Percentiles rank a stretch among this genome's conserved stretches.
phyloP scores from a whole-genome alignment of 2,329 filamentous ascomycete species.

The Aplosporella prunicola region DNA sequence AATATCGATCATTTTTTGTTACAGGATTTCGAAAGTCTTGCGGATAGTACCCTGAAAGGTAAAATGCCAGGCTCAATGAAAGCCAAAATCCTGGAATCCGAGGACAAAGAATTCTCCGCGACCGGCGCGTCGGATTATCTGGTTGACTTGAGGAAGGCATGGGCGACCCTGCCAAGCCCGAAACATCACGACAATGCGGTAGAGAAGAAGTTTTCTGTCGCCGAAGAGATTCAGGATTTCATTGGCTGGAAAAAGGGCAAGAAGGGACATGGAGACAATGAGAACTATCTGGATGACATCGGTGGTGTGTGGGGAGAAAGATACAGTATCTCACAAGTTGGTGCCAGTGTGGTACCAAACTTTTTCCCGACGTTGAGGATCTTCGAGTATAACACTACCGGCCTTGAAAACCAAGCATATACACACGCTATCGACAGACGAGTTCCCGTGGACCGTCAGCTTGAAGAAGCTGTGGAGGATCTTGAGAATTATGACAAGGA shows the following conservation, averaged over 20 bases:
- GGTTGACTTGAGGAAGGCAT: constrained; percentile 63
- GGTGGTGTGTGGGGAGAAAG: constrained; percentile 77
- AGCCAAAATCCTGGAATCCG: background rate
- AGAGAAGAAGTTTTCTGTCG: constrained; percentile 6
- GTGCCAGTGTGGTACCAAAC: constrained; percentile 84
- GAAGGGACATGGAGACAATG: constrained; percentile 35
- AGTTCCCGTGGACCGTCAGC: constrained; percentile 13
- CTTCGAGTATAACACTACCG: constrained; percentile 86
- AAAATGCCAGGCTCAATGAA: constrained; percentile 23
- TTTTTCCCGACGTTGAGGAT: constrained; percentile 85
- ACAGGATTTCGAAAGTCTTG: constrained; percentile 71
- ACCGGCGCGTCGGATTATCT: constrained; percentile 72
- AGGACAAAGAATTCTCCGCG: constrained; percentile 47
- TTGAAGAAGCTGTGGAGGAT: constrained; percentile 21
- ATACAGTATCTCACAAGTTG: constrained; percentile 71
- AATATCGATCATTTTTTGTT: constrained; percentile 96
- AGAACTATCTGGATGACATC: constrained; percentile 56
- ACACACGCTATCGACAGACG: too few relatives aligned
- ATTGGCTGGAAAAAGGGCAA: constrained; percentile 8
- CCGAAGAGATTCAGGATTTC: constrained; percentile 10
- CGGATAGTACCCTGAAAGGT: constrained; percentile 44
- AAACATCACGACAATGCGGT: constrained; percentile 7
- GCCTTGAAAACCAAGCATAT: too few relatives aligned
- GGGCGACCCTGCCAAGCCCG: constrained; percentile 63
- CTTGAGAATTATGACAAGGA: constrained; percentile 36